Base-by-base conservation (phyloP, 768 basidiomycete species). In the Mycena latifolia region DNA sequence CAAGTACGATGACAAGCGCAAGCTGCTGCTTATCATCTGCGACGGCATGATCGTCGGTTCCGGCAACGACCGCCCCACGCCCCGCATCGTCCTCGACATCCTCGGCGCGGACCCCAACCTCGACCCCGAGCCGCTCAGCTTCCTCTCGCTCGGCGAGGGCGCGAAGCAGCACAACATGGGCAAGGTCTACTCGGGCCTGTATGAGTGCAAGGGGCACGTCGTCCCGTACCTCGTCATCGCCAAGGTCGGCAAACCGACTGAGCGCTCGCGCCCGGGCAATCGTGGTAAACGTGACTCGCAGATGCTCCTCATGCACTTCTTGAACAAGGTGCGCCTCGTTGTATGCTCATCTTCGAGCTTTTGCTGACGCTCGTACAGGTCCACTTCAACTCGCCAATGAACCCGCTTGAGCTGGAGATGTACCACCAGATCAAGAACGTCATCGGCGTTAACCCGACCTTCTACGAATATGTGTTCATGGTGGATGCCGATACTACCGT, bases 341-440 rank as follows among this genome's bases (percentile, higher is more conserved):
- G 43, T 48, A 6, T 39, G 54, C 0, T 51, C 27, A 3, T 7
- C 41, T 5, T 33, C 33, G 12, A 24, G 0, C 20, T 5, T 24
- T 15, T 64, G 24, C 61, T 74, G 20, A 69, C 46, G 65, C 45
- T 31, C 56, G 22, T n/a, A 4, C 65, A 95, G 94, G 98, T 99
- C 48, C 98, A 99, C 79, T 99, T 97, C 79, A 94, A 96, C 77
- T 79, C 94, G 24, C 91, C 96, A 0, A 99, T 99, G 98, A 94
- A 92, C 73, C 98, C 98, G 0, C 80, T 97, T 67, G 98, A 99
- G 80, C 80, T 99, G 57, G 98, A 99, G 82, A 97, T 99, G 82
- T 99, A 96, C 75, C 98, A 99, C 77, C 98, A 99, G 79, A 96
- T 99, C 85, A 95, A 98, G 87, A 99, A 99, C 74, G 96, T 99